phyloP scores from a whole-genome alignment of 345 rosid genomes.

The Nephelium lappaceum region DNA sequence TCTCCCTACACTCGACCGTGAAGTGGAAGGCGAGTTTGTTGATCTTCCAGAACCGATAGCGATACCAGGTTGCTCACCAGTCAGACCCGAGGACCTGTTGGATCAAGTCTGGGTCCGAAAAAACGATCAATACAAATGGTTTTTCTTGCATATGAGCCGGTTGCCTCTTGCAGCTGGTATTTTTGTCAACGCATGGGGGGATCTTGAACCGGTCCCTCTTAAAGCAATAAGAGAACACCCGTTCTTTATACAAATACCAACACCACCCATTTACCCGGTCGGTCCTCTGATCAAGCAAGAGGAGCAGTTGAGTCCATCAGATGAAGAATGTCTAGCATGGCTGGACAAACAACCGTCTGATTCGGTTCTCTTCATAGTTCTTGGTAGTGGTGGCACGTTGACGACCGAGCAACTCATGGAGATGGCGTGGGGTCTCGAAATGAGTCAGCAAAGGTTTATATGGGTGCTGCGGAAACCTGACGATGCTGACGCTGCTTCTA shows the following conservation, averaged over 20 bases:
- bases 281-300: constrained; percentile 36
- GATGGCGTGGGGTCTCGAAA: constrained; percentile 49
- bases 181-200: constrained; percentile 43
- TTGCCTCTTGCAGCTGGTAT: constrained; percentile 37
- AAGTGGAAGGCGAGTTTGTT: constrained; percentile 28
- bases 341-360: constrained; percentile 40
- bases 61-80: constrained; percentile 41
- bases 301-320: neutral
- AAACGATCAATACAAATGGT: constrained; percentile 23
- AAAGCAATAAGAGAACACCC: constrained; percentile 27
- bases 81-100: constrained; percentile 23
- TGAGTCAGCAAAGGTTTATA: constrained; percentile 45
- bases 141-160: constrained; percentile 14
- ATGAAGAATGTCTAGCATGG: constrained; percentile 28
- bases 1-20: constrained; percentile 30
- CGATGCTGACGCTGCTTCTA: constrained; percentile 19
- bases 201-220: constrained; percentile 31
- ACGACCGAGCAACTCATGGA: constrained; percentile 36
- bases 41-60: constrained; percentile 26
- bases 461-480: constrained; percentile 46
- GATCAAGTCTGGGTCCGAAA: constrained; percentile 27
- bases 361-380: constrained; percentile 40
- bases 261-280: constrained; percentile 26
- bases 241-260: constrained; percentile 11
- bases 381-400: constrained; percentile 55